phyloP scores from a whole-genome alignment of 1,284 basidiomycete species.

The Amylostereum areolatum region DNA sequence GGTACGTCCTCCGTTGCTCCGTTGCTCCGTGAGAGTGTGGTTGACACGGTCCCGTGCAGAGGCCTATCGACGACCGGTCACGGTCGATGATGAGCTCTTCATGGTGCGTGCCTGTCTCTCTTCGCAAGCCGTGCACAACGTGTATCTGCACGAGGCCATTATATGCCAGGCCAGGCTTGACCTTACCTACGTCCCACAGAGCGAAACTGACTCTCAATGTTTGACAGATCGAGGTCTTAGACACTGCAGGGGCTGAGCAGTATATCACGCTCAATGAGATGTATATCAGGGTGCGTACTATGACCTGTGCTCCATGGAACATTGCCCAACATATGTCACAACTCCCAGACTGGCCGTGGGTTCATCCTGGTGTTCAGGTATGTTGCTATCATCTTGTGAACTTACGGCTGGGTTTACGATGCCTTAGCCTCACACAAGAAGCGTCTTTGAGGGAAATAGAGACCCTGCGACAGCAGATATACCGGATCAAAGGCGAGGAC shows the following conservation, averaged over 20 bases:
- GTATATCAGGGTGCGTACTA: conserved; percentile 59
- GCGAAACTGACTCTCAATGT: conserved; percentile 8
- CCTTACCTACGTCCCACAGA: too few relatives aligned
- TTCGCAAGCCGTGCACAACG: neutral
- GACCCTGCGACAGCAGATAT: conserved; percentile 73
- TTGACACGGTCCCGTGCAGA: conserved; percentile 33
- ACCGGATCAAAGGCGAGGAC: conserved; percentile 69
- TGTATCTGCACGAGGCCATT: too few relatives aligned
- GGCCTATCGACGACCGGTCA: conserved; percentile 56
- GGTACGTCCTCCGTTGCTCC: conserved; percentile 32
- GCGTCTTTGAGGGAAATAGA: conserved; percentile 74
- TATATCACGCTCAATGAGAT: conserved; percentile 75
- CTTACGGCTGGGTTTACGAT: neutral
- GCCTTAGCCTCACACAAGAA: conserved; percentile 65
- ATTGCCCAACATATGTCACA: neutral
- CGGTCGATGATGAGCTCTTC: conserved; percentile 52
- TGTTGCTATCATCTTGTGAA: conserved; percentile 7
- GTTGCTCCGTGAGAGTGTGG: conserved; percentile 4
- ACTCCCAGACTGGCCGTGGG: conserved; percentile 57
- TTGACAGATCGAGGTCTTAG: conserved; percentile 72
- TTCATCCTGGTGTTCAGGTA: conserved; percentile 83
- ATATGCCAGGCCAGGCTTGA: too few relatives aligned
- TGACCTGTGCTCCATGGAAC: neutral
- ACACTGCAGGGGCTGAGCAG: conserved; percentile 89
- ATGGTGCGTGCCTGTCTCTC: conserved; percentile 17